Percentiles rank a stretch among this genome's conserved stretches.
Evolutionary conservation across 2,329 filamentous ascomycete genomes (phyloP).

Genomic region (Neofusicoccum cordaticola): DNA sequence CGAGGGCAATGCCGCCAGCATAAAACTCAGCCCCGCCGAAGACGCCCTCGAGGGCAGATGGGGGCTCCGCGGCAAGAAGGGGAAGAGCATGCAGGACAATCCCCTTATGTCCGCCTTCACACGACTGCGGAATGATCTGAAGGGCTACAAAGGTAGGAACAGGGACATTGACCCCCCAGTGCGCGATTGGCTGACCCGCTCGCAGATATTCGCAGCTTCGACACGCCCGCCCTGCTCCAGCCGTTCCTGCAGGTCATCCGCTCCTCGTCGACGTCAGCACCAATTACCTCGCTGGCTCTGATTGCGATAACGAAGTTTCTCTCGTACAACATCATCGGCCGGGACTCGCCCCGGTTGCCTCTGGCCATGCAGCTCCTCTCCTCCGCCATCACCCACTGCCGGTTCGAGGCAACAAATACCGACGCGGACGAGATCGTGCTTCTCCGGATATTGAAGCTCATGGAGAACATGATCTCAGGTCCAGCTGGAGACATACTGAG

Average conservation of each 20-base stretch:
- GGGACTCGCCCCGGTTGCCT: conserved; percentile 79
- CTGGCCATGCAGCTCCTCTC: conserved; percentile 93
- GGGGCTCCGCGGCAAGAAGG: conserved; percentile 91
- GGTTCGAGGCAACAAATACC: conserved; percentile 94
- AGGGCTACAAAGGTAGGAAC: conserved; percentile 71
- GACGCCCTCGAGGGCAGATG: conserved; percentile 77
- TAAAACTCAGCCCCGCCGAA: conserved; percentile 31
- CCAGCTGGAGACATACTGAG: conserved; percentile 90
- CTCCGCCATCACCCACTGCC: conserved; percentile 92
- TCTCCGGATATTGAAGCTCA: conserved; percentile 88
- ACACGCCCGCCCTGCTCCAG: conserved; percentile 83
- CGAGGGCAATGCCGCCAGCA: conserved; percentile 34
- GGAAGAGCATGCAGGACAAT: conserved; percentile 96
- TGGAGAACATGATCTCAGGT: conserved; percentile 97
- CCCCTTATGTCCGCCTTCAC: conserved; percentile 94
- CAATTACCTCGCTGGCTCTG: conserved; percentile 91
- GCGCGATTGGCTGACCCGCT: conserved; percentile 24
- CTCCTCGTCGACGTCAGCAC: conserved; percentile 90
- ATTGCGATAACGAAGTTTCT: conserved; percentile 96
- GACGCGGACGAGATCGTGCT: conserved; percentile 94
- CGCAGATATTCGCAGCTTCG: conserved; percentile 79
- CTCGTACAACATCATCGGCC: conserved; percentile 85
- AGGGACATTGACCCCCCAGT: neutral
- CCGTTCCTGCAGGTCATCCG: conserved; percentile 97
- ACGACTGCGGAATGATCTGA: conserved; percentile 81